Conservation (phyloP, 257 asterid genomes). For the Vinca minor region DNA sequence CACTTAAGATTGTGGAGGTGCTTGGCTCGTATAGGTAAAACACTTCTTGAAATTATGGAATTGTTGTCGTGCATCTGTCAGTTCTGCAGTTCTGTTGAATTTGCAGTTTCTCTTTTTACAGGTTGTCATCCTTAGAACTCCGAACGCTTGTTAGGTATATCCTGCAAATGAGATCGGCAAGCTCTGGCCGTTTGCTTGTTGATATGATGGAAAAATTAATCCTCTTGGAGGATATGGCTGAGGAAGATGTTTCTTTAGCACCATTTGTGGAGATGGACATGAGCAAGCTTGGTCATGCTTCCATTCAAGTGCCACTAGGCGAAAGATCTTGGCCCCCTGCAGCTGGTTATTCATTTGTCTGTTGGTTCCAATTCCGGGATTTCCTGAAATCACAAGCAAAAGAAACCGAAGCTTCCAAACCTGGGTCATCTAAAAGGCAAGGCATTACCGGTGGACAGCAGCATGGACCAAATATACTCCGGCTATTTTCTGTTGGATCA, state of each 20-base stretch:
- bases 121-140: conserved; percentile 83
- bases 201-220: conserved; percentile 91
- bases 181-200: conserved; percentile 69
- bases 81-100: conserved; percentile 3
- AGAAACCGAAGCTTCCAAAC: conserved; percentile 57
- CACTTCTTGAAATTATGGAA: not conserved
- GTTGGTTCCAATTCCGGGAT: conserved; percentile 91
- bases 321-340: conserved; percentile 99
- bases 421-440: conserved; percentile 48
- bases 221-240: conserved; percentile 61
- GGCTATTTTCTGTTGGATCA: conserved; percentile 85
- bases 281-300: conserved; percentile 94
- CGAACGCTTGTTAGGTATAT: conserved; percentile 79
- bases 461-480: conserved; percentile 52
- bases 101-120: conserved; percentile 29
- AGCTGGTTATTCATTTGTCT: conserved; percentile 96
- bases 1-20: conserved; percentile 81
- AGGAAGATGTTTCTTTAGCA: conserved; percentile 84
- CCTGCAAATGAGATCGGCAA: conserved; percentile 61
- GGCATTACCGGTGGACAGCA: conserved; percentile 41
- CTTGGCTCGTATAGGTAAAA: conserved; percentile 91
- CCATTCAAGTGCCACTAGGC: conserved; percentile 95
- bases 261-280: conserved; percentile 91
- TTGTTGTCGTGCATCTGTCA: not conserved
- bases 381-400: conserved; percentile 54